Evolutionary conservation across 2,329 filamentous ascomycete genomes (phyloP).

Genomic region (Aaosphaeria pasadenensis): DNA sequence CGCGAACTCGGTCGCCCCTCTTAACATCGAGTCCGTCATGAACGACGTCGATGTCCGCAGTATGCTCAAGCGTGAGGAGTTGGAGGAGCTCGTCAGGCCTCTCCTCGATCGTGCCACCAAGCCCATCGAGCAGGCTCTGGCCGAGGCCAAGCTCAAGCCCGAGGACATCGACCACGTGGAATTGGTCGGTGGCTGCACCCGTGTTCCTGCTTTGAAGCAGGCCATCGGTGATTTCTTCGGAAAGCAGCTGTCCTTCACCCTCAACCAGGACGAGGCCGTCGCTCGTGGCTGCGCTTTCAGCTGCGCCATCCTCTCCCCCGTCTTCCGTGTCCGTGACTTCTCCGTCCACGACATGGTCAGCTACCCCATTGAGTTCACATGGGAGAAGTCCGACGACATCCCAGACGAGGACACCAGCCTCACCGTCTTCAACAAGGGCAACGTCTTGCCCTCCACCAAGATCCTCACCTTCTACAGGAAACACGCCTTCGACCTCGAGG

Average conservation of each 20-base stretch:
- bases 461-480: conserved; percentile 99
- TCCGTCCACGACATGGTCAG: conserved; percentile 94
- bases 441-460: conserved; percentile 96
- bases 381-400: conserved; percentile 98
- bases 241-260: conserved; percentile 91
- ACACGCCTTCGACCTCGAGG: conserved; percentile 94
- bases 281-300: conserved; percentile 95
- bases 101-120: conserved; percentile 69
- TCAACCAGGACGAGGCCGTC: conserved; percentile 97
- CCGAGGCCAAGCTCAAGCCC: conserved; percentile 85
- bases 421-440: conserved; percentile 96
- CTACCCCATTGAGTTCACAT: conserved; percentile 98
- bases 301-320: conserved; percentile 94
- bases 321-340: conserved; percentile 98
- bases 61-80: conserved; percentile 89
- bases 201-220: conserved; percentile 90
- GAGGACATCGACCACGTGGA: conserved; percentile 94
- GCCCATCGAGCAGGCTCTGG: conserved; percentile 86
- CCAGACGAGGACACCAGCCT: conserved; percentile 97
- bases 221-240: conserved; percentile 81
- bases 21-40: conserved; percentile 99
- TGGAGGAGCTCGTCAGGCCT: conserved; percentile 86
- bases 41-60: conserved; percentile 89
- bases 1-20: conserved; percentile 51
- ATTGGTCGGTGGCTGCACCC: conserved; percentile 90